These are phyloP conservation scores for Canariomyces notabilis DNA, from an alignment of 2,329 filamentous ascomycete genomes.

Conservation along the genomic window DNA sequence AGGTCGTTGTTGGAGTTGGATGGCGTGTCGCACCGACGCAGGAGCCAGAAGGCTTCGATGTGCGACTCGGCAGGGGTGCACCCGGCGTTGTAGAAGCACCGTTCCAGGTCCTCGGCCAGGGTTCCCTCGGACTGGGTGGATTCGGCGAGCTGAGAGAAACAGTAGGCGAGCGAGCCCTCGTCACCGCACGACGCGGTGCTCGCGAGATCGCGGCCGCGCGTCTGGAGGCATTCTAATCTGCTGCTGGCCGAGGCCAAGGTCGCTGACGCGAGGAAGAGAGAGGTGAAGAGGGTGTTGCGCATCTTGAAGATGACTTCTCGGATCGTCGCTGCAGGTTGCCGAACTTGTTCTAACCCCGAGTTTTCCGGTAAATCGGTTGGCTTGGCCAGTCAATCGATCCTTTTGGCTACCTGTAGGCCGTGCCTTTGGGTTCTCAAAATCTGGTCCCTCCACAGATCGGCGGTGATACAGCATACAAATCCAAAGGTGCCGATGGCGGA, in stretches of 20 bases:
- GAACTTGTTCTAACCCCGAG: not conserved
- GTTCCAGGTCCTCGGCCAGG: slow-evolving; percentile 32
- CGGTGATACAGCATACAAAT: slow-evolving; percentile 5
- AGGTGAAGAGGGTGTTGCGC: slow-evolving; percentile 24
- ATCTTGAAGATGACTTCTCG: slow-evolving; percentile 4
- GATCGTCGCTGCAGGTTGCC: not conserved
- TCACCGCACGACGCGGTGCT: slow-evolving; percentile 40
- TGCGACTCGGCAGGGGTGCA: slow-evolving; percentile 34
- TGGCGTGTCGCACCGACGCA: slow-evolving; percentile 30
- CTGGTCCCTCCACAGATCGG: slow-evolving; percentile 1
- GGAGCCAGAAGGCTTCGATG: slow-evolving; percentile 32
- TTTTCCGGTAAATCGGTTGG: not conserved
- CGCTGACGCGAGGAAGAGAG: slow-evolving; percentile 33
- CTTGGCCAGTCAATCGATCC: slow-evolving; percentile 1
- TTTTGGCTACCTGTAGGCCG: not conserved
- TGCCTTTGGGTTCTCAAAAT: not conserved
- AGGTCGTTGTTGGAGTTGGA: slow-evolving; percentile 21
- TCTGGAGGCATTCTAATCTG: slow-evolving; percentile 36
- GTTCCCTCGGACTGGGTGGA: slow-evolving; percentile 26
- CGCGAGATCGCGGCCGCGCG: slow-evolving; percentile 37
- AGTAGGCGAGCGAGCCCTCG: slow-evolving; percentile 37
- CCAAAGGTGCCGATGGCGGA: too few relatives aligned
- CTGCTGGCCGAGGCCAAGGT: slow-evolving; percentile 30
- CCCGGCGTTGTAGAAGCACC: slow-evolving; percentile 34
- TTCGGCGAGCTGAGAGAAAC: slow-evolving; percentile 32